These are phyloP conservation scores for Plectosphaerella cucumerina DNA, from an alignment of 2,329 filamentous ascomycete species.

Conservation along the genomic window DNA sequence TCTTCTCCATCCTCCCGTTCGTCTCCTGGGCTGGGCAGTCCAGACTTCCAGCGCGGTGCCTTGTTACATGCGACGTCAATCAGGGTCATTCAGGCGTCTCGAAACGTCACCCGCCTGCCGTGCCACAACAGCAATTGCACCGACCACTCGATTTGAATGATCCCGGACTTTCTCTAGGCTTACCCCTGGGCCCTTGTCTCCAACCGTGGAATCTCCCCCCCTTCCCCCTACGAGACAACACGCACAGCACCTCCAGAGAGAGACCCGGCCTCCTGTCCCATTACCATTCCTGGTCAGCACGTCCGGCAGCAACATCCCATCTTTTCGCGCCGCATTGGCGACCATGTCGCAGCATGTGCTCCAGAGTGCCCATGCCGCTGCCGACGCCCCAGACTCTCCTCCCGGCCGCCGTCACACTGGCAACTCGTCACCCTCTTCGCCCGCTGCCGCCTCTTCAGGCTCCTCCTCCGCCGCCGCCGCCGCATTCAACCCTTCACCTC, in stretches of 20 bases:
- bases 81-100: constrained; percentile 36
- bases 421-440: constrained; percentile 5
- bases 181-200: constrained; percentile 11
- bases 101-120: constrained; percentile 26
- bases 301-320: constrained; percentile 4
- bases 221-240: background rate
- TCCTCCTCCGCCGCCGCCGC: background rate
- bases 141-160: background rate
- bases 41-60: background rate
- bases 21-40: no score
- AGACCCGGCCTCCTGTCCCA: background rate
- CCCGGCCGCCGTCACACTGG: constrained; percentile 12
- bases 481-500: background rate
- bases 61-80: constrained; percentile 41
- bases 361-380: constrained; percentile 33
- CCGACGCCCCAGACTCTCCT: constrained; percentile 9
- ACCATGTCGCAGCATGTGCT: constrained; percentile 51
- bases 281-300: no score
- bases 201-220: constrained; percentile 11
- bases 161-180: no score
- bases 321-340: constrained; percentile 30
- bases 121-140: constrained; percentile 1
- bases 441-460: constrained; percentile 4
- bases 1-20: no score
- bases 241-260: no score